Evolutionary conservation across 2,329 filamentous ascomycete species (phyloP).

Genomic region (Daldinia eschscholtzii): DNA sequence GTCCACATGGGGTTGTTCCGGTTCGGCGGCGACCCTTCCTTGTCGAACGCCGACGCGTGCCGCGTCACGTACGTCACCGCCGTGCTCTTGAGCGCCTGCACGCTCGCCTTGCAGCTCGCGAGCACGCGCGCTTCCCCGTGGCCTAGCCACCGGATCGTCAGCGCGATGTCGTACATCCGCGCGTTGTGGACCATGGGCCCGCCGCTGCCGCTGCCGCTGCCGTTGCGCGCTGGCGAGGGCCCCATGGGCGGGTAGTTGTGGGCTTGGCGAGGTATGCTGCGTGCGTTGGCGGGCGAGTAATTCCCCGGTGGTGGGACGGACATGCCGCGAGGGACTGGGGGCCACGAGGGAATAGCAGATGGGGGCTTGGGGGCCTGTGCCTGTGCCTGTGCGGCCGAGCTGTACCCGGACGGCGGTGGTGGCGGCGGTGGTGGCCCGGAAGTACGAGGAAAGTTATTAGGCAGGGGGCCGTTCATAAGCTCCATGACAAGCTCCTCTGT

Average conservation of each 20-base stretch:
- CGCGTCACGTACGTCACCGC: slow-evolving; percentile 45
- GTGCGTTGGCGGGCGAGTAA: slow-evolving; percentile 7
- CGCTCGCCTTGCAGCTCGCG: slow-evolving; percentile 43
- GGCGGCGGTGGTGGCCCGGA: neutral
- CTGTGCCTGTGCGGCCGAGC: neutral
- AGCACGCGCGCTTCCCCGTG: slow-evolving; percentile 49
- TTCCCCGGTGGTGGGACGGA: slow-evolving; percentile 16
- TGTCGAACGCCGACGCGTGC: slow-evolving; percentile 37
- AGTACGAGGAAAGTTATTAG: neutral
- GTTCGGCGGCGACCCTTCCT: slow-evolving; percentile 5
- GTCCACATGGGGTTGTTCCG: neutral
- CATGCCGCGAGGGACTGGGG: neutral
- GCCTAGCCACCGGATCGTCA: slow-evolving; percentile 48
- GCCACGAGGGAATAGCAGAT: neutral
- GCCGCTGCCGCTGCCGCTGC: no score
- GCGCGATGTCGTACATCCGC: slow-evolving; percentile 45
- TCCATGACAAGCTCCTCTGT: slow-evolving; percentile 2
- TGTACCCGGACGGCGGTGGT: neutral
- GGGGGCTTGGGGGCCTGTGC: neutral
- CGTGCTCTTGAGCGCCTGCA: slow-evolving; percentile 46
- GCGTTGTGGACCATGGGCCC: neutral
- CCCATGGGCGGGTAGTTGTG: neutral
- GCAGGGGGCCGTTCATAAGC: slow-evolving; percentile 7
- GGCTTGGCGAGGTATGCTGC: neutral
- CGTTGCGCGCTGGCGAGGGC: neutral